These are phyloP conservation scores for Epithele typhae DNA, from an alignment of 768 basidiomycete species.

Conservation along the genomic window DNA sequence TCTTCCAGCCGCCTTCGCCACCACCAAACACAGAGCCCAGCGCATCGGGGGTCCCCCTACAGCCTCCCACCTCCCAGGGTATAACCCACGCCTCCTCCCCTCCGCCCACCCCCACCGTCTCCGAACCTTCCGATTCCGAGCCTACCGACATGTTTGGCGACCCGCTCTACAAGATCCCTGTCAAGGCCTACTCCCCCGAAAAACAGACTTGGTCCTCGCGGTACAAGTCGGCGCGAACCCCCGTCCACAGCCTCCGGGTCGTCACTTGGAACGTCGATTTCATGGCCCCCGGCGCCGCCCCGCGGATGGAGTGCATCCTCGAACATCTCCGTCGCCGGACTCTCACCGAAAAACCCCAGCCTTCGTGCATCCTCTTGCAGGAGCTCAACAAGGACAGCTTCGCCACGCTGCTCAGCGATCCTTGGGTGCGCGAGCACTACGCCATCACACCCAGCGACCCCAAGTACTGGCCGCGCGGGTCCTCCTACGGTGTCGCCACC, in stretches of 20 bases:
- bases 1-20: no score
- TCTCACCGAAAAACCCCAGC: constrained; percentile 45
- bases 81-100: not conserved
- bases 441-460: constrained; percentile 49
- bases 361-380: constrained; percentile 66
- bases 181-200: constrained; percentile 2
- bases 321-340: constrained; percentile 51
- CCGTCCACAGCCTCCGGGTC: constrained; percentile 45
- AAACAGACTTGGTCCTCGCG: constrained; percentile 2
- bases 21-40: no score
- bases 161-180: not conserved
- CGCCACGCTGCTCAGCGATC: constrained; percentile 43
- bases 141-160: not conserved
- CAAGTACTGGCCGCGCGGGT: constrained; percentile 59
- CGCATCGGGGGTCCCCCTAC: no score
- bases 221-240: not conserved
- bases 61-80: no score
- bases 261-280: constrained; percentile 76
- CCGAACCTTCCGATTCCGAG: not conserved
- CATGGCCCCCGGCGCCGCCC: constrained; percentile 28
- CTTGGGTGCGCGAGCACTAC: constrained; percentile 63
- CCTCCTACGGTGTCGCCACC: constrained; percentile 64
- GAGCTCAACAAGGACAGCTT: constrained; percentile 52
- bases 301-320: constrained; percentile 46
- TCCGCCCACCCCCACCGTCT: not conserved